Percentiles rank a stretch among this genome's conserved stretches.
These are phyloP conservation scores for Zhuliangozyma blackwelliae DNA, from an alignment of 1,139 yeast species.

Conservation along the genomic window DNA sequence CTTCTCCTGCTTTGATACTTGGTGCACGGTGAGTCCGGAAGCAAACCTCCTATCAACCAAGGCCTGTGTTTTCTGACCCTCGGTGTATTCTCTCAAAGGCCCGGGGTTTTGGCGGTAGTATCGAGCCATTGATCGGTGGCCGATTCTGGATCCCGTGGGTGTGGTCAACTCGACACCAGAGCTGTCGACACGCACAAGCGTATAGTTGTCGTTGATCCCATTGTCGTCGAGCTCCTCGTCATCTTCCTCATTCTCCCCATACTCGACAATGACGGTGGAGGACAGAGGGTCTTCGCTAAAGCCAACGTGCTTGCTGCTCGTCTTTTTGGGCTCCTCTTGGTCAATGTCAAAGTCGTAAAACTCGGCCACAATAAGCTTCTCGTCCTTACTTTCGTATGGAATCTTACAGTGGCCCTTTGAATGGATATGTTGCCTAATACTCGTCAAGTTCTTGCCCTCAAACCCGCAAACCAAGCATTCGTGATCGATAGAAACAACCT, in stretches of 20 bases:
- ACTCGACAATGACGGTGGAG: constrained; percentile 4
- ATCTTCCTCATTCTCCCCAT: constrained; percentile 11
- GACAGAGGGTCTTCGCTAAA: constrained; percentile 11
- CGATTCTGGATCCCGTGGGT: constrained; percentile 47
- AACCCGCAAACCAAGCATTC: constrained; percentile 55
- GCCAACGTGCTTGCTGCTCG: constrained; percentile 18
- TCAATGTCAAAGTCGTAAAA: constrained; percentile 38
- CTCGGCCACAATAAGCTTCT: constrained; percentile 32
- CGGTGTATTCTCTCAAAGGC: constrained; percentile 21
- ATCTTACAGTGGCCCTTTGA: constrained; percentile 53
- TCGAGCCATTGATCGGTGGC: constrained; percentile 45
- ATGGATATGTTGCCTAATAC: constrained; percentile 49
- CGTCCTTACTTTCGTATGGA: constrained; percentile 49
- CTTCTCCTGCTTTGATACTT: constrained; percentile 34
- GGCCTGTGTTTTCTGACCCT: constrained; percentile 33
- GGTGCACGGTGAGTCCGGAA: constrained; percentile 31
- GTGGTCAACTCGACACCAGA: constrained; percentile 40
- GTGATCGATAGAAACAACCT: constrained; percentile 38
- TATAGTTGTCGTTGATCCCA: constrained; percentile 22
- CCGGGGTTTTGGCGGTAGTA: constrained; percentile 39
- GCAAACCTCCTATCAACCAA: constrained; percentile 38
- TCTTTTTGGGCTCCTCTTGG: constrained; percentile 15
- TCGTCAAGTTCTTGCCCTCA: constrained; percentile 42
- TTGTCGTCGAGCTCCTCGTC: constrained; percentile 28
- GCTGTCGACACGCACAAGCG: constrained; percentile 33